Evolutionary conservation across 2,329 filamentous ascomycete genomes (phyloP), one percentile per base, ranked within the genome.

Genomic region (Amauroascus niger): DNA sequence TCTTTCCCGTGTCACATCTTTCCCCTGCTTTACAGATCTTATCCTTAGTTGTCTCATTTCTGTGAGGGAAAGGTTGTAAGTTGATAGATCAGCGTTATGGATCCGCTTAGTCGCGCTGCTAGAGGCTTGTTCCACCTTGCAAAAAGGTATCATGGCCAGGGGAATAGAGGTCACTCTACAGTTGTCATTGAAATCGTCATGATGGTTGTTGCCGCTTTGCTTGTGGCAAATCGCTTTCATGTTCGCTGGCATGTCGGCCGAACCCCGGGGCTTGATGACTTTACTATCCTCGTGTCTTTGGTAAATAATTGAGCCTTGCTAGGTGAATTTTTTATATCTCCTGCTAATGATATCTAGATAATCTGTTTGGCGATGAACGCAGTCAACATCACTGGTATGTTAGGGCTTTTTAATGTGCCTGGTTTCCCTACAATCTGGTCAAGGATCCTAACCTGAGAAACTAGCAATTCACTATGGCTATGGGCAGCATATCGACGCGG

Each of bases 381-480:
- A 33, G 55, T 62, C 16, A 64, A 62, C 16, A 58, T 65, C 39
- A 54, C 61, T 39, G 56, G 61, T 61, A 52, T 22, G 58, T 52
- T 30, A 14, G 16, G 9, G 18, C 6, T 28, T 16, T 6, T 4
- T 6, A 16, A 3, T 20, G n/a, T n/a, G n/a, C n/a, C n/a, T 40
- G 24, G 11, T 32, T 22, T n/a, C n/a, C 4, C 48, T 28, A 20
- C 11, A 7, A n/a, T 14, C n/a, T 11, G 6, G 13, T 18, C 24
- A 16, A 11, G 6, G 6, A 20, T 32, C 18, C 47, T 55, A 40
- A 53, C 16, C 28, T 13, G 26, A 32, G 32, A 33, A 28, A 46
- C 18, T 51, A 57, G 65, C 60, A 4, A 61, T 66, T 46, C 56
- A 62, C 33, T 57, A 64, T 59, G 66, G 66, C 8, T 63, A 64